phyloP scores from a whole-genome alignment of 208 protist species.

The Leishmania mexicana region DNA sequence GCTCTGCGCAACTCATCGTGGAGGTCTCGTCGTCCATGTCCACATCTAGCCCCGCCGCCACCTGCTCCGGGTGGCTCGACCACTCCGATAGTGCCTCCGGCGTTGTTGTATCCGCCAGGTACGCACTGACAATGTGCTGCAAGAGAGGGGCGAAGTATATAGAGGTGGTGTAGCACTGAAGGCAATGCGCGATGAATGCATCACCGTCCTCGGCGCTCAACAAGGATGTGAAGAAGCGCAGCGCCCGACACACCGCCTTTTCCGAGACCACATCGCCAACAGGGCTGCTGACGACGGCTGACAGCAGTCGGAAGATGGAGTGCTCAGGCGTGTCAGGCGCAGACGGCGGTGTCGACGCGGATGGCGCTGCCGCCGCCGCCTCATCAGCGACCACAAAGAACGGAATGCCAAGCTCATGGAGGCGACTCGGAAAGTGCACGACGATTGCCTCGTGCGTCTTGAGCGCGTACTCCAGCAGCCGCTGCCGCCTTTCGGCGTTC shows the following conservation, averaged over 20 bases:
- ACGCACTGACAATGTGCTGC: slow-evolving; percentile 40
- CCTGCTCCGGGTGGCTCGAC: slow-evolving; percentile 48
- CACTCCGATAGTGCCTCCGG: slow-evolving; percentile 43
- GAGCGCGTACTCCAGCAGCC: slow-evolving; percentile 71
- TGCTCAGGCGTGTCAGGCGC: not conserved
- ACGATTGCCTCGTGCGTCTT: slow-evolving; percentile 62
- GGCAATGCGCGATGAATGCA: slow-evolving; percentile 32
- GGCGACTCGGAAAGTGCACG: slow-evolving; percentile 43
- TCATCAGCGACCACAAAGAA: slow-evolving; percentile 45
- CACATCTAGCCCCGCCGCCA: slow-evolving; percentile 50
- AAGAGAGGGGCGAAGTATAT: slow-evolving; percentile 30
- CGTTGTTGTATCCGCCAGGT: slow-evolving; percentile 59
- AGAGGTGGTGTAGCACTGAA: slow-evolving; percentile 24
- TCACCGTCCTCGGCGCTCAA: slow-evolving; percentile 60
- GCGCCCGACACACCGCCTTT: slow-evolving; percentile 65
- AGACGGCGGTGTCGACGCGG: not conserved
- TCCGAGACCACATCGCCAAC: slow-evolving; percentile 46
- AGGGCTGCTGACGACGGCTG: slow-evolving; percentile 36
- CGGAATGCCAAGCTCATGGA: slow-evolving; percentile 36
- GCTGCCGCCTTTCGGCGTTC: slow-evolving; percentile 21
- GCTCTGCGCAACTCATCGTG: slow-evolving; percentile 49
- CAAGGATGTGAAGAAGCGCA: slow-evolving; percentile 48
- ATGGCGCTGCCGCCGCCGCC: not conserved
- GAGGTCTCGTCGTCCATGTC: slow-evolving; percentile 61
- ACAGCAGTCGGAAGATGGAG: slow-evolving; percentile 31